Evolutionary conservation across 208 protist genomes (phyloP).

Genomic region (Leptomonas seymouri): DNA sequence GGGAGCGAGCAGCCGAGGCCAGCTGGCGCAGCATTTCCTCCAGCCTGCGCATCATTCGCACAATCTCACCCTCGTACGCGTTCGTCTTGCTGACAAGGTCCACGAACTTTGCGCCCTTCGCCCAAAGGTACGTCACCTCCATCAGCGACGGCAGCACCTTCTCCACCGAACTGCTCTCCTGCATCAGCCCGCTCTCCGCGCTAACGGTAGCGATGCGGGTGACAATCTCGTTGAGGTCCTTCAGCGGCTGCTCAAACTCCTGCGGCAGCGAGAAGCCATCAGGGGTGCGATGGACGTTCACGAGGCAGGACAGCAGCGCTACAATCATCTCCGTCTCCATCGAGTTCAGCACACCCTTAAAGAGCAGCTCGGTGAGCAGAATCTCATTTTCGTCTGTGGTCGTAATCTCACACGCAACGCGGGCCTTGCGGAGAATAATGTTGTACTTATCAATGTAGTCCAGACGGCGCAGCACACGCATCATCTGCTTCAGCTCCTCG

Average conservation of each 20-base stretch:
- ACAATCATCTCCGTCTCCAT: slow-evolving; percentile 96
- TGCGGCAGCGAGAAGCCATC: slow-evolving; percentile 88
- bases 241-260: slow-evolving; percentile 89
- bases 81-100: slow-evolving; percentile 98
- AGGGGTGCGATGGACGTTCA: slow-evolving; percentile 95
- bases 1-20: slow-evolving; percentile 96
- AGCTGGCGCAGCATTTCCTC: slow-evolving; percentile 99
- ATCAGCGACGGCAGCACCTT: slow-evolving; percentile 97
- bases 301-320: slow-evolving; percentile 95
- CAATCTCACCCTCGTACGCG: slow-evolving; percentile 99
- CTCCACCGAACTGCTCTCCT: slow-evolving; percentile 93
- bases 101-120: slow-evolving; percentile 96
- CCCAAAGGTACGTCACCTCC: slow-evolving; percentile 97
- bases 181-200: slow-evolving; percentile 91
- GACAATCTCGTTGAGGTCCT: slow-evolving; percentile 91
- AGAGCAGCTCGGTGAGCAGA: slow-evolving; percentile 98
- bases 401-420: slow-evolving; percentile 98
- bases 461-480: slow-evolving; percentile 96
- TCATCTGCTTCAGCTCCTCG: slow-evolving; percentile 96
- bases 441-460: slow-evolving; percentile 98
- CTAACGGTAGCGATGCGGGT: slow-evolving; percentile 94
- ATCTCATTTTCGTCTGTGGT: slow-evolving; percentile 98
- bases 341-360: slow-evolving; percentile 98
- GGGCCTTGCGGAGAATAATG: slow-evolving; percentile 98
- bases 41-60: slow-evolving; percentile 97